A percentile compares a stretch with the other conserved stretches of the same genome.
Conservation (phyloP, 2,329 filamentous ascomycete genomes). For the Beauveria varroae region DNA sequence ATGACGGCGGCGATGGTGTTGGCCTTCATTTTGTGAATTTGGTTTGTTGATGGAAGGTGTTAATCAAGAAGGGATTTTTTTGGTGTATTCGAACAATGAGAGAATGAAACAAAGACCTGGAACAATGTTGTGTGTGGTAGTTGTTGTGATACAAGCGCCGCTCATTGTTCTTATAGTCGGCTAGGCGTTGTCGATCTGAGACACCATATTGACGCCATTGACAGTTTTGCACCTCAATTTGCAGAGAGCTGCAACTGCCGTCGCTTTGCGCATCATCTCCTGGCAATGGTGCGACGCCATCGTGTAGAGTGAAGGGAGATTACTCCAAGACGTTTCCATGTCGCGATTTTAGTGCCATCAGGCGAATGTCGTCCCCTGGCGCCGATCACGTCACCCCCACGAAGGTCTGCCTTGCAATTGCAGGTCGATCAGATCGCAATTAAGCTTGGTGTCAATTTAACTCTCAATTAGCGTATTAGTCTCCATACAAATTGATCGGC, state of each 20-base stretch:
- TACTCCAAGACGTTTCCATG: slow-evolving; percentile 4
- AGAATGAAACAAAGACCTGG: neutral
- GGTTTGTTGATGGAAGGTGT: neutral
- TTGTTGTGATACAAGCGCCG: neutral
- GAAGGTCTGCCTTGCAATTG: neutral
- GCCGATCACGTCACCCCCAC: neutral
- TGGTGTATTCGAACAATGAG: neutral
- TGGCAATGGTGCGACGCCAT: neutral
- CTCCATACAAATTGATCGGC: neutral
- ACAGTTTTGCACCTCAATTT: neutral
- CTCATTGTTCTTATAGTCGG: neutral
- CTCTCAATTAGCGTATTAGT: neutral
- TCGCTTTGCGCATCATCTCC: neutral
- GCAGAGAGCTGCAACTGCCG: neutral
- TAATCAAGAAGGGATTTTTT: neutral
- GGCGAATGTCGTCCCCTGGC: neutral
- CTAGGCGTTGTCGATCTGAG: slow-evolving; percentile 1
- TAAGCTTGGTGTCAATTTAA: neutral
- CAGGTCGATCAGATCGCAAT: neutral
- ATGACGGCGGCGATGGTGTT: slow-evolving; percentile 1
- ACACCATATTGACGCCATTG: slow-evolving; percentile 9
- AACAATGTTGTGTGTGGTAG: neutral
- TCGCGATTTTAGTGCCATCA: slow-evolving; percentile 8
- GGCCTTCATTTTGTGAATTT: neutral
- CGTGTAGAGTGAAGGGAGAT: neutral